A percentile compares a stretch with the other conserved stretches of the same genome.
Evolutionary conservation across 129 eudicot genomes (phyloP).

Genomic region (Logfia minima): DNA sequence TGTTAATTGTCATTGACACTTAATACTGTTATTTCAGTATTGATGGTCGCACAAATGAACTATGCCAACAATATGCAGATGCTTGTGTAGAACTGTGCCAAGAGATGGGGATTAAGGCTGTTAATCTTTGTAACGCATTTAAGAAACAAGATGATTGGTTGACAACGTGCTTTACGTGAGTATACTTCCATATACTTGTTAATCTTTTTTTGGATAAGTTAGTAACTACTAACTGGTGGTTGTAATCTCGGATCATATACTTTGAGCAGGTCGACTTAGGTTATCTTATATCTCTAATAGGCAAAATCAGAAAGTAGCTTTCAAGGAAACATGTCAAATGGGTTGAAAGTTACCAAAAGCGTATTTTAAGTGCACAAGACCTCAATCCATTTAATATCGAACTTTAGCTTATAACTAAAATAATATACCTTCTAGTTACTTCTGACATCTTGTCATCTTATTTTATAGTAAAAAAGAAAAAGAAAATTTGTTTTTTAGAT

Average conservation of each 20-base stretch:
- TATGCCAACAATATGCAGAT: conserved; percentile 57
- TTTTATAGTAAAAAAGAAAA: too few species aligned
- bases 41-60: conserved; percentile 49
- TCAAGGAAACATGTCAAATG: not conserved
- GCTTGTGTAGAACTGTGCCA: conserved; percentile 57
- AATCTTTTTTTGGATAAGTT: not conserved
- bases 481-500: too few species aligned
- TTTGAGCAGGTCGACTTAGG: not conserved
- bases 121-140: conserved; percentile 61
- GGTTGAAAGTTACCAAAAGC: not conserved
- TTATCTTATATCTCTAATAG: not conserved
- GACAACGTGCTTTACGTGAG: conserved; percentile 68
- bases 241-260: not conserved
- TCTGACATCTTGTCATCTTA: not conserved
- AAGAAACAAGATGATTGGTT: conserved; percentile 55
- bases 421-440: too few species aligned
- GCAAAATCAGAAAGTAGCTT: not conserved
- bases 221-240: not conserved
- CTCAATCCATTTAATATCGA: not conserved
- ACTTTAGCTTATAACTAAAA: not conserved
- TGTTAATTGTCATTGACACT: not conserved
- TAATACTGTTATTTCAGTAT: conserved; percentile 26
- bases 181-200: not conserved
- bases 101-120: conserved; percentile 52
- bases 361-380: too few species aligned